phyloP scores from a whole-genome alignment of 2,329 filamentous ascomycete species.

The Neofusicoccum kwambonambiense region DNA sequence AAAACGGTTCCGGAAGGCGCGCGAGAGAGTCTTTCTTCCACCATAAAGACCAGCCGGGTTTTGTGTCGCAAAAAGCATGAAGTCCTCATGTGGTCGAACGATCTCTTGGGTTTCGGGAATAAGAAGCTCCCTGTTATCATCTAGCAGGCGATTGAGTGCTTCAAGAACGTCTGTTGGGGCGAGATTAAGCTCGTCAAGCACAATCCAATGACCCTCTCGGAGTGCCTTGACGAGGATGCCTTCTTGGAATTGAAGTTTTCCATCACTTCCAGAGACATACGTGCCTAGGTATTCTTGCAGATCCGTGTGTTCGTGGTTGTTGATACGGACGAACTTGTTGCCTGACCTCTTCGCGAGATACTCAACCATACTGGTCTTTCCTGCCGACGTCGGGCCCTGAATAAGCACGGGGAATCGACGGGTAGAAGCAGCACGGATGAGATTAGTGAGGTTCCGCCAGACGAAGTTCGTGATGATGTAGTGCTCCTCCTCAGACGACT shows the following conservation, averaged over 20 bases:
- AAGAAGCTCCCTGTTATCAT: slow-evolving; percentile 93
- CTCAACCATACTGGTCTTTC: slow-evolving; percentile 99
- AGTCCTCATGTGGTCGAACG: slow-evolving; percentile 87
- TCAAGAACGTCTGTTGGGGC: slow-evolving; percentile 96
- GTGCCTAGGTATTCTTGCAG: slow-evolving; percentile 96
- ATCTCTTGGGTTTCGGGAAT: slow-evolving; percentile 96
- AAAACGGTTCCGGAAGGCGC: slow-evolving; percentile 95
- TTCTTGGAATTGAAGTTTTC: slow-evolving; percentile 86
- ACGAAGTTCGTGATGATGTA: slow-evolving; percentile 98
- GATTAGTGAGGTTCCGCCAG: slow-evolving; percentile 87
- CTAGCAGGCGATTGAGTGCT: slow-evolving; percentile 88
- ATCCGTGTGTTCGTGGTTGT: slow-evolving; percentile 99
- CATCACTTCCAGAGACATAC: slow-evolving; percentile 82
- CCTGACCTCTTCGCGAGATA: slow-evolving; percentile 95
- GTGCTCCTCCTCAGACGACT: slow-evolving; percentile 70
- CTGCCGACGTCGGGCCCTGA: slow-evolving; percentile 93
- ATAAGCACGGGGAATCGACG: slow-evolving; percentile 89
- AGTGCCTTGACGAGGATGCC: slow-evolving; percentile 90
- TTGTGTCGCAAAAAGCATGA: slow-evolving; percentile 97
- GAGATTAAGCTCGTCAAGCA: slow-evolving; percentile 94
- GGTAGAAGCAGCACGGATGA: slow-evolving; percentile 91
- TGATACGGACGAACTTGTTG: slow-evolving; percentile 96
- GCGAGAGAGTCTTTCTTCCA: slow-evolving; percentile 85
- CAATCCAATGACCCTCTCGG: slow-evolving; percentile 93
- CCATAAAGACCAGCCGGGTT: slow-evolving; percentile 96